phyloP scores from a whole-genome alignment of 2,329 filamentous ascomycete genomes.

The Penicillium olsonii region DNA sequence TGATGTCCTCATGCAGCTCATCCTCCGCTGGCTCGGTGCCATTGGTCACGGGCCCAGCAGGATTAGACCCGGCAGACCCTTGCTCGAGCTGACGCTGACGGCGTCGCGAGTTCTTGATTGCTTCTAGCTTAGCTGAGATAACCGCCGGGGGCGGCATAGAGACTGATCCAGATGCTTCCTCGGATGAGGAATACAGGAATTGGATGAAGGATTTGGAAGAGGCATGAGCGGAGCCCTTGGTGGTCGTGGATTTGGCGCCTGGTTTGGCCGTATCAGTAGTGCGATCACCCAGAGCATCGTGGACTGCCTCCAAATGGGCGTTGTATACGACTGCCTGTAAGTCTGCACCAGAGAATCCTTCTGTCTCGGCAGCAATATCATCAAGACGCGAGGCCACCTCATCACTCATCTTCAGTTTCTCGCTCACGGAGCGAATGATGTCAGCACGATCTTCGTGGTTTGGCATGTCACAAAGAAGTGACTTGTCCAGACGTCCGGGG shows the following conservation, averaged over 20 bases:
- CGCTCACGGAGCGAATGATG: constrained; percentile 81
- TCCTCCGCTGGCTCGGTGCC: constrained; percentile 31
- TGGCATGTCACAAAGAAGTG: constrained; percentile 86
- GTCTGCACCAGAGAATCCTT: constrained; percentile 92
- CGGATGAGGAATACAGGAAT: constrained; percentile 71
- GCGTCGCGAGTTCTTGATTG: constrained; percentile 71
- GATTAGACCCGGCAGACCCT: constrained; percentile 19
- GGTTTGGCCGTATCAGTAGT: constrained; percentile 43
- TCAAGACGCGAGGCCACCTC: constrained; percentile 64
- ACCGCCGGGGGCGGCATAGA: constrained; percentile 74
- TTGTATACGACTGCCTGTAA: constrained; percentile 95
- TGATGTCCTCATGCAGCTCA: constrained; percentile 63
- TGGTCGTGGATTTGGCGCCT: constrained; percentile 29
- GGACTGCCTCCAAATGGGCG: constrained; percentile 93
- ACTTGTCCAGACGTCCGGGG: constrained; percentile 91
- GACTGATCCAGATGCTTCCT: constrained; percentile 56
- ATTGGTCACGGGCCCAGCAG: constrained; percentile 18
- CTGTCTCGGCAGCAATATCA: constrained; percentile 77
- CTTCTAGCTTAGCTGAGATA: constrained; percentile 78
- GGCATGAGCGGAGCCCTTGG: constrained; percentile 33
- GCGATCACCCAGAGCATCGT: constrained; percentile 75
- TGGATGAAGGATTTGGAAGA: constrained; percentile 64
- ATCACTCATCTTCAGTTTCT: constrained; percentile 72
- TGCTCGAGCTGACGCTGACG: constrained; percentile 59
- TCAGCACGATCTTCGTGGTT: constrained; percentile 77